Evolutionary conservation across 768 basidiomycete genomes (phyloP).

Genomic region (Mycena vulgaris): DNA sequence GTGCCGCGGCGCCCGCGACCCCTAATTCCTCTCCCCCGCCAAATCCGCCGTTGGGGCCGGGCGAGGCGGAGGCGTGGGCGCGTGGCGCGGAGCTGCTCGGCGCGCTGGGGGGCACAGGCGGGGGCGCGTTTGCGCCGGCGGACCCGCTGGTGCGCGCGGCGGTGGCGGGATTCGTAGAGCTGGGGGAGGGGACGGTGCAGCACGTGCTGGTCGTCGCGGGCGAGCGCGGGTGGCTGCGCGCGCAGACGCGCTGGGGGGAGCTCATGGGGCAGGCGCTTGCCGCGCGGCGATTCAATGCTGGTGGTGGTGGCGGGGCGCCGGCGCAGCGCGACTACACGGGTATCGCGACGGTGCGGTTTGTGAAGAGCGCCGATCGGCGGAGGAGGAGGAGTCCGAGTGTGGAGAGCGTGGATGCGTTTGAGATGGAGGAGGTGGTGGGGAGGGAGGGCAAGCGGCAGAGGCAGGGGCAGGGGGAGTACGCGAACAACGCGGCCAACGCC

Average conservation of each 20-base stretch:
- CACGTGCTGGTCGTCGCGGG: conserved; percentile 74
- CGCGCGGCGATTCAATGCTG: conserved; percentile 63
- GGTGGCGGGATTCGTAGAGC: conserved; percentile 81
- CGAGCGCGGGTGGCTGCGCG: conserved; percentile 81
- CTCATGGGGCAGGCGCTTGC: conserved; percentile 80
- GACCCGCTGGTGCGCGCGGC: conserved; percentile 71
- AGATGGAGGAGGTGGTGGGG: too few relatives aligned
- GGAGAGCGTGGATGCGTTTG: too few relatives aligned
- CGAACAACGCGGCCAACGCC: conserved; percentile 16
- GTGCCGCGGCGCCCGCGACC: conserved; percentile 48
- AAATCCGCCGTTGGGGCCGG: conserved; percentile 68
- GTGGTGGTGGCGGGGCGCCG: conserved; percentile 37
- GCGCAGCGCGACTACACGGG: conserved; percentile 16
- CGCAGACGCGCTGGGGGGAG: conserved; percentile 74
- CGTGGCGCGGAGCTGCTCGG: conserved; percentile 54
- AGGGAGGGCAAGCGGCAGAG: too few relatives aligned
- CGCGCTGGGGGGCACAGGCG: conserved; percentile 54
- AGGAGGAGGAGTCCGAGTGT: conserved; percentile 9
- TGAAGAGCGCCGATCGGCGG: conserved; percentile 31
- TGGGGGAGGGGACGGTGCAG: conserved; percentile 76
- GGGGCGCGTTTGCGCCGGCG: conserved; percentile 40
- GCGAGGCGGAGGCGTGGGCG: conserved; percentile 44
- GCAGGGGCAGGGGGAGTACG: too few relatives aligned
- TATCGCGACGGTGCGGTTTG: conserved; percentile 13
- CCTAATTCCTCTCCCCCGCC: conserved; percentile 59